A percentile compares a stretch with the other conserved stretches of the same genome.
phyloP scores from a whole-genome alignment of 2,329 filamentous ascomycete species.

The Ustulina deusta region DNA sequence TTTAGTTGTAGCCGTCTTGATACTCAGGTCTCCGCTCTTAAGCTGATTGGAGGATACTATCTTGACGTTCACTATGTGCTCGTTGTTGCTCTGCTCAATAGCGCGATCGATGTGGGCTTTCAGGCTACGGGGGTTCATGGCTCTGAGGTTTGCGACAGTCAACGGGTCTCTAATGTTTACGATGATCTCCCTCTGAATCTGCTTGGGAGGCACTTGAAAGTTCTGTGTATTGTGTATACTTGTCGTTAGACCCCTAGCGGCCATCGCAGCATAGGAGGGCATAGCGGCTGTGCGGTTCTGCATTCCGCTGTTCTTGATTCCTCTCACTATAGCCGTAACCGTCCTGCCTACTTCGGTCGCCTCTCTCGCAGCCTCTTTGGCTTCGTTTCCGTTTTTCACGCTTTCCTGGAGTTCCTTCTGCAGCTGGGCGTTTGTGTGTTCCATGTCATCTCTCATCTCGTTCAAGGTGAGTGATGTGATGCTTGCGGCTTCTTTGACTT shows the following conservation, averaged over 20 bases:
- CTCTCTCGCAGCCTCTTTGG: too few species aligned
- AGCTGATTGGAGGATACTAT: neutral
- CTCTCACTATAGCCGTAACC: too few species aligned
- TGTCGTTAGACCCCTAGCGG: constrained; percentile 11
- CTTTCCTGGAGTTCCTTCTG: too few species aligned
- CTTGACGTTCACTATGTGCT: neutral
- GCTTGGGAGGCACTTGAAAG: too few species aligned
- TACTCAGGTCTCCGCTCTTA: constrained; percentile 9
- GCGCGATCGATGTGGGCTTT: neutral
- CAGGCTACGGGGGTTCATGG: neutral
- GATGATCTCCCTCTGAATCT: too few species aligned
- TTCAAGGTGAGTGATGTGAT: too few species aligned
- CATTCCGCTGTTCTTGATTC: neutral
- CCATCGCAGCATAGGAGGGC: constrained; percentile 2
- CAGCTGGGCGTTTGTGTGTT: too few species aligned
- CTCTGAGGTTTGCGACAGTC: neutral
- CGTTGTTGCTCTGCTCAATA: neutral
- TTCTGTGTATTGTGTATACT: too few species aligned
- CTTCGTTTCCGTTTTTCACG: too few species aligned
- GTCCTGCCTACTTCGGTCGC: too few species aligned
- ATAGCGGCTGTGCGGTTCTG: constrained; percentile 10
- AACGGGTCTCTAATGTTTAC: neutral
- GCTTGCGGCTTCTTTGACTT: too few species aligned
- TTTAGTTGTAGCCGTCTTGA: constrained; percentile 8
- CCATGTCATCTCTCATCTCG: too few species aligned